A percentile compares a stretch with the other conserved stretches of the same genome.
Evolutionary conservation across 2,329 filamentous ascomycete species (phyloP).

Genomic region (Atkinsonella hypoxylon): DNA sequence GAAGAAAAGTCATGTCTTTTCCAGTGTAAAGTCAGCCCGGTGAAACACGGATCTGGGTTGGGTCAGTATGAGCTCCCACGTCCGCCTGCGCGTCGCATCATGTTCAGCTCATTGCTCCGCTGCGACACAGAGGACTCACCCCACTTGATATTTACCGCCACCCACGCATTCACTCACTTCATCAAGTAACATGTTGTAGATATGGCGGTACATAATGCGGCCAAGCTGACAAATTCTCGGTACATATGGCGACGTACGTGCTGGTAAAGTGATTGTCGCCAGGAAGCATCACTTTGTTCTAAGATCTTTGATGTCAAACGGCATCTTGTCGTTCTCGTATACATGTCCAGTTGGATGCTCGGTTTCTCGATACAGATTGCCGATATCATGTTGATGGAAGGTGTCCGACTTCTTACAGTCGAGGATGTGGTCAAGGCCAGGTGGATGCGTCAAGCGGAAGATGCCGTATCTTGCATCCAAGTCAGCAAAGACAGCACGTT

Average conservation of each 20-base stretch:
- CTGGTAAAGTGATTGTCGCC: background rate
- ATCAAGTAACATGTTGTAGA: too few relatives aligned
- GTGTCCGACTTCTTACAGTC: slow-evolving; percentile 65
- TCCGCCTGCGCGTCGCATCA: too few relatives aligned
- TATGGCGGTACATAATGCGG: too few relatives aligned
- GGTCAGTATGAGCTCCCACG: too few relatives aligned
- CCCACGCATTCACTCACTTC: too few relatives aligned
- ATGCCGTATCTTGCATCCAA: slow-evolving; percentile 58
- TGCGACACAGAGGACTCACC: too few relatives aligned
- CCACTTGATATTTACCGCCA: too few relatives aligned
- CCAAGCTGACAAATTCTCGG: too few relatives aligned
- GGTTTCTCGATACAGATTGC: slow-evolving; percentile 69
- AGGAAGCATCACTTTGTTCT: slow-evolving; percentile 17
- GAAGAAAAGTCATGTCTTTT: too few relatives aligned
- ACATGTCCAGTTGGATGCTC: slow-evolving; percentile 55
- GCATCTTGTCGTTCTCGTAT: slow-evolving; percentile 52
- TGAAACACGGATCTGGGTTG: too few relatives aligned
- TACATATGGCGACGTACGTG: background rate
- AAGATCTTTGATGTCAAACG: slow-evolving; percentile 46
- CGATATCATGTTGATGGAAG: slow-evolving; percentile 63
- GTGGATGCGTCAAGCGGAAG: slow-evolving; percentile 87
- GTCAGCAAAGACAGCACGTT: background rate
- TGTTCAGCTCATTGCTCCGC: too few relatives aligned
- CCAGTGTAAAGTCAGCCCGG: too few relatives aligned
- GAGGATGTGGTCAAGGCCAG: slow-evolving; percentile 75